Percentiles rank a stretch among this genome's conserved stretches.
phyloP scores from a whole-genome alignment of 2,329 filamentous ascomycete genomes.

The Colletotrichum costaricense region DNA sequence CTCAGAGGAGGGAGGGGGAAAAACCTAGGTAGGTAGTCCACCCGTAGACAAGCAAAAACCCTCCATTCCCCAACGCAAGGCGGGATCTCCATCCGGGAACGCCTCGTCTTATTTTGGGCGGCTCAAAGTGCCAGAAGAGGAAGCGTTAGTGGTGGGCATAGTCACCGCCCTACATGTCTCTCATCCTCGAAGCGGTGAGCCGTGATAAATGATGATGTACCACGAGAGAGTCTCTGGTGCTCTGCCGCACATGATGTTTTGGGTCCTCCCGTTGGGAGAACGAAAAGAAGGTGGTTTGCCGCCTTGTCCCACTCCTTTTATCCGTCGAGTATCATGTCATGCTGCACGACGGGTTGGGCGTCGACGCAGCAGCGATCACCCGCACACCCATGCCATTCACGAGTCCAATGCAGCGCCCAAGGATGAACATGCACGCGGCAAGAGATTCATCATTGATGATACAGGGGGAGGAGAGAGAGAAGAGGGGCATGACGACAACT shows the following conservation, averaged over 20 bases:
- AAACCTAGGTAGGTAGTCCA: not conserved
- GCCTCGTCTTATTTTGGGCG: not conserved
- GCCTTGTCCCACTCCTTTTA: not conserved
- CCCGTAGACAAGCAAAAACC: not conserved
- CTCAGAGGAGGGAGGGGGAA: not conserved
- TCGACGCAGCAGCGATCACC: not conserved
- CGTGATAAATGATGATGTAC: not conserved
- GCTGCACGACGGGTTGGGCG: not conserved
- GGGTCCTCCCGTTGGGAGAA: not conserved
- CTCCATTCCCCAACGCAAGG: not conserved
- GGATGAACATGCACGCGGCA: not conserved
- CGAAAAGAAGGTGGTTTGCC: not conserved
- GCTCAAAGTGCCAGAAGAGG: slow-evolving; percentile 11
- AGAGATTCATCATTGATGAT: not conserved
- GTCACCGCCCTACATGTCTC: not conserved
- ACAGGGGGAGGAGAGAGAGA: not conserved
- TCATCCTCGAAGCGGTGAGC: not conserved
- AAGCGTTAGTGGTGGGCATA: not conserved
- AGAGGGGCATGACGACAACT: not conserved
- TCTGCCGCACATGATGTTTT: not conserved
- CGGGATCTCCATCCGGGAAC: slow-evolving; percentile 22
- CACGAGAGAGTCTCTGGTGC: not conserved
- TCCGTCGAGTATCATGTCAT: not conserved
- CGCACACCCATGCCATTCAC: not conserved
- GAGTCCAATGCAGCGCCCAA: not conserved